Percentiles rank a stretch among this genome's conserved stretches.
Evolutionary conservation across 352 stramenopile genomes (phyloP).

Genomic region (Globisporangium emineosum): DNA sequence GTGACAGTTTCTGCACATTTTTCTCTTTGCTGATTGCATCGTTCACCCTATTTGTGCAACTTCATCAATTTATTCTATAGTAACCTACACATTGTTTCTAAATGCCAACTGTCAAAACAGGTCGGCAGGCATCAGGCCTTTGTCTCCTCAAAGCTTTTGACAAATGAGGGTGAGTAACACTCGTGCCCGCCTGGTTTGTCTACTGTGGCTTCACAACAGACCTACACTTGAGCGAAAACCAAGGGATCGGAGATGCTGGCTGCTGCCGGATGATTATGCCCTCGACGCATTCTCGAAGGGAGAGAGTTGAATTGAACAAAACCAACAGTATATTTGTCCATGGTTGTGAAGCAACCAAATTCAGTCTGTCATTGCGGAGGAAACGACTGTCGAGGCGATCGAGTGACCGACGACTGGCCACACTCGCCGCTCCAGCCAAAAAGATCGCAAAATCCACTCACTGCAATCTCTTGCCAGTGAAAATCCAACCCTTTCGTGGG

Average conservation of each 20-base stretch:
- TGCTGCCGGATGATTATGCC: not conserved
- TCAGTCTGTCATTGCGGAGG: not conserved
- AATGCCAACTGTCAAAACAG: no score
- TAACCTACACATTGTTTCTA: no score
- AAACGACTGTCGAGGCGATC: not conserved
- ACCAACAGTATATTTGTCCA: no score
- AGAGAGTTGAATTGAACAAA: no score
- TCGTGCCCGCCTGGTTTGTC: not conserved
- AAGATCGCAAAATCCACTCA: slow-evolving; percentile 11
- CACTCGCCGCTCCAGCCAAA: not conserved
- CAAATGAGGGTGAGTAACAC: no score
- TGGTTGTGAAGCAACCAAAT: not conserved
- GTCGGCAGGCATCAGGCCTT: no score
- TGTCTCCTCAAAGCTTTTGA: no score
- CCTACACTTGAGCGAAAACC: slow-evolving; percentile 1
- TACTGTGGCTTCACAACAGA: not conserved
- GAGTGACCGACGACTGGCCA: not conserved
- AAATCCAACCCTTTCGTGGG: slow-evolving; percentile 5
- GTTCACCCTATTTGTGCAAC: no score
- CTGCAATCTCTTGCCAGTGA: not conserved
- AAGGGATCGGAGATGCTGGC: not conserved
- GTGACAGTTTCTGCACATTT: no score
- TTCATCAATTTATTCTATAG: no score
- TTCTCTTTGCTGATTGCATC: no score
- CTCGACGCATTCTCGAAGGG: not conserved